Evolutionary conservation across 768 basidiomycete species (phyloP), one percentile per base, ranked within the genome.

Genomic region (Pholiota molesta): DNA sequence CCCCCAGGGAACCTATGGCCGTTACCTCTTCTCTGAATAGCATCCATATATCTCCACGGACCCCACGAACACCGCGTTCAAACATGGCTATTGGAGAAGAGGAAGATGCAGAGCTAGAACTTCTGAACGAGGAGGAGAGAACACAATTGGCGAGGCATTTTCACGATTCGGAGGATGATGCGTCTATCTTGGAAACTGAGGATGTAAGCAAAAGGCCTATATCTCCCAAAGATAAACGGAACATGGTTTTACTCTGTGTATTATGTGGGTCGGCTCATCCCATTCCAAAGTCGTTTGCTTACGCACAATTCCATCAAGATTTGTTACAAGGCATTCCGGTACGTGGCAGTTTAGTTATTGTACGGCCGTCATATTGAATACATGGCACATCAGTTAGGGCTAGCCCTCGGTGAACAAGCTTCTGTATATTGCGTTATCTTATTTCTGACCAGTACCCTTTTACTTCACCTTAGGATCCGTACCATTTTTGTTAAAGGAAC

Each of bases 401-500:
- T 99, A 61, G 96, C 97, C 40, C 84, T 99, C 59, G 91, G 91
- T 91, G 70, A 61, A 79, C 66, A 35, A 19, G 10, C 17, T 35
- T 49, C 40, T 33, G 39, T 52, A 17, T 55, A 17, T 54, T 11
- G 31, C 39, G 21, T 23, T 37, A 57, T 47, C 19, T 51, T 47
- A 55, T 37, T 55, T 39, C 23, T 58, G 40, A 35, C 53, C 62
- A 57, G 29, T 29, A 21, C 57, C 61, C 31, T 63, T 17, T 44
- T 31, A 31, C 31, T 7, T 26, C 26, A 26, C 26, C n/a, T 19
- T 57, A 93, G 97, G 97, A 65, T 98, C 97, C 40, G 86, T 99
- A 5, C 97, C 97, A 21, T 99, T 99, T 81, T 87, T 99, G 75
- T 84, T 99, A 57, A 91, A 92, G 76, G 90, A 97, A 70, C 92